Base-by-base conservation (phyloP, 352 stramenopile genomes). In the Aphanomyces stellatus region DNA sequence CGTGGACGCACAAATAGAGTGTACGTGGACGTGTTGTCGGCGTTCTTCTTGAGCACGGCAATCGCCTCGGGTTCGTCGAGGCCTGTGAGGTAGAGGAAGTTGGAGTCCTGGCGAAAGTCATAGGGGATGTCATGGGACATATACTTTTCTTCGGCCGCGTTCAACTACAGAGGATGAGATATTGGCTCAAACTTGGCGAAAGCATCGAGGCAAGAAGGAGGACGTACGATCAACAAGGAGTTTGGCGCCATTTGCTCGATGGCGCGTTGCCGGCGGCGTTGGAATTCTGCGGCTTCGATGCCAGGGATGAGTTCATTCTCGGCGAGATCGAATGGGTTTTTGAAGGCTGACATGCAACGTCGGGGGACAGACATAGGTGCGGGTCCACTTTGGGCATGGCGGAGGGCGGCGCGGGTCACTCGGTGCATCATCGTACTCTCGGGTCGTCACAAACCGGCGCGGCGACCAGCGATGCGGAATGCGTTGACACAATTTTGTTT, bases 61-160 rank as follows among this genome's bases (percentile, higher is more conserved):
- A 90, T 73, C 19, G 82, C 81, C 43, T 89, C 82, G 5, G 85
- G 85, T 65, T 93, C 82, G 53, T 93, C 85, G 2, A 90, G 67
- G 24, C 85, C 85, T 28, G 85, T 93, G 27, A 93, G 78, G 72
- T 93, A 93, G 65, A 90, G 75, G 57, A 93, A 93, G 73, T 91
- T 88, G 60, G 76, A 81, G 76, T 88, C 88, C 71, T 93, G 85
- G 61, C 87, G 82, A 62, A 93, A 93, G 41, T 93, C 85, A 72
- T 85, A 93, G 62, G 85, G 85, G 34, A 93, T 93, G 55, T 93
- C 85, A 74, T 93, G 78, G n/a, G 85, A 88, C 81, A 90, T 89
- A 72, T 80, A 93, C 75, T 91, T 89, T 65, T 82, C 85, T 53
- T 84, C 76, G 2, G 81, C 78, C 2, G 82, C 85, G 27, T 87